A percentile compares a stretch with the other conserved stretches of the same genome.
Evolutionary conservation across 2,329 filamentous ascomycete species (phyloP).

Genomic region (Xenoacremonium recifei): DNA sequence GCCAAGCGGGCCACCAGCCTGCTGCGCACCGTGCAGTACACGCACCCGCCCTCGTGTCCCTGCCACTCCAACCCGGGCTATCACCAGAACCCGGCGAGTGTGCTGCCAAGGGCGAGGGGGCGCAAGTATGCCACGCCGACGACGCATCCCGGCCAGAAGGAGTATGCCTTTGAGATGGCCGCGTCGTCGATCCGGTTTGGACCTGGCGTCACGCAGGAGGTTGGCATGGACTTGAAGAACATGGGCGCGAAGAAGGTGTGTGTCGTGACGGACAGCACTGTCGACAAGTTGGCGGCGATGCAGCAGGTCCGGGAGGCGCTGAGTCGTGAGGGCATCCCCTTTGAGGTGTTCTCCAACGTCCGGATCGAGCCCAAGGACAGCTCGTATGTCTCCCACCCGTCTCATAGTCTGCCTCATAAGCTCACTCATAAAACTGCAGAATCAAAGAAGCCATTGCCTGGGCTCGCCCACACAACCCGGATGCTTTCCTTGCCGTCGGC

Average conservation of each 20-base stretch:
- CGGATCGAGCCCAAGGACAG: conserved; percentile 92
- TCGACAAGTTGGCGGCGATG: conserved; percentile 83
- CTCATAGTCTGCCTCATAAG: conserved; percentile 5
- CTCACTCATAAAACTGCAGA: conserved; percentile 38
- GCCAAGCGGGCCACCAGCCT: conserved; percentile 67
- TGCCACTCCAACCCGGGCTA: conserved; percentile 88
- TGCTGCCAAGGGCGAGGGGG: conserved; percentile 47
- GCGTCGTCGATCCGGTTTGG: conserved; percentile 93
- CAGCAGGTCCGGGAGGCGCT: conserved; percentile 82
- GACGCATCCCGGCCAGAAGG: conserved; percentile 64
- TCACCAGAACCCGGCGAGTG: conserved; percentile 62
- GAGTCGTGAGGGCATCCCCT: conserved; percentile 74
- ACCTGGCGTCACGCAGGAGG: conserved; percentile 88
- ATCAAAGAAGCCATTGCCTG: conserved; percentile 88
- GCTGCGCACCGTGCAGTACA: conserved; percentile 86
- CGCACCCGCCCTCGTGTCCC: conserved; percentile 83
- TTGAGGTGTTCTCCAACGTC: conserved; percentile 76
- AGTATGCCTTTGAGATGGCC: conserved; percentile 99
- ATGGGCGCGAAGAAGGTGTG: conserved; percentile 83
- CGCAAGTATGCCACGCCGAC: conserved; percentile 72
- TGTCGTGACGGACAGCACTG: conserved; percentile 85
- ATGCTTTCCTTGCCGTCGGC: conserved; percentile 90
- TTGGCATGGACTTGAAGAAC: conserved; percentile 97
- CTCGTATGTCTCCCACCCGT: conserved; percentile 53
- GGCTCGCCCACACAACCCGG: conserved; percentile 74